Evolutionary conservation across 208 protist genomes (phyloP).

Genomic region (Trypanosoma avium): DNA sequence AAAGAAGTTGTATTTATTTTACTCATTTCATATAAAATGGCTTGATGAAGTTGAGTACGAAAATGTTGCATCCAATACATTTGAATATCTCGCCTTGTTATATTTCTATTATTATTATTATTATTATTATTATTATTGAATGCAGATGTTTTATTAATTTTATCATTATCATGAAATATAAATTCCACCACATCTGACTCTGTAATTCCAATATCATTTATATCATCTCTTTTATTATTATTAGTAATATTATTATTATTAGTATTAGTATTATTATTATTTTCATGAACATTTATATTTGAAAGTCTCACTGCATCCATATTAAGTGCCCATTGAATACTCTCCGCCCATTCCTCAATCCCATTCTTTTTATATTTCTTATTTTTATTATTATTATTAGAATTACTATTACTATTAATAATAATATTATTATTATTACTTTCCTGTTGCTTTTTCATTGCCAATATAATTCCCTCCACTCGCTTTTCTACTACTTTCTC

Average conservation of each 20-base stretch:
- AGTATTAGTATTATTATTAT: neutral
- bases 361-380: neutral
- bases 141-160: neutral
- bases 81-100: constrained; percentile 5
- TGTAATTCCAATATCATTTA: neutral
- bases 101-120: neutral
- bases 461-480: neutral
- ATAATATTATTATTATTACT: too few relatives aligned
- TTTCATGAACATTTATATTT: neutral
- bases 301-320: neutral
- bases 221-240: neutral
- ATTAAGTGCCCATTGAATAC: constrained; percentile 5
- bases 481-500: too few relatives aligned
- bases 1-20: constrained; percentile 5
- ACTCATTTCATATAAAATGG: neutral
- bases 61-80: constrained; percentile 23
- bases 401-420: too few relatives aligned
- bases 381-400: too few relatives aligned
- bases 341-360: neutral
- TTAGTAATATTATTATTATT: neutral
- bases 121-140: neutral
- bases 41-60: neutral
- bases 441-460: neutral
- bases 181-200: constrained; percentile 5
- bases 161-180: constrained; percentile 4